A percentile compares a stretch with the other conserved stretches of the same genome.
Conservation (phyloP, 768 basidiomycete genomes). For the Rhizopogon vulgaris region DNA sequence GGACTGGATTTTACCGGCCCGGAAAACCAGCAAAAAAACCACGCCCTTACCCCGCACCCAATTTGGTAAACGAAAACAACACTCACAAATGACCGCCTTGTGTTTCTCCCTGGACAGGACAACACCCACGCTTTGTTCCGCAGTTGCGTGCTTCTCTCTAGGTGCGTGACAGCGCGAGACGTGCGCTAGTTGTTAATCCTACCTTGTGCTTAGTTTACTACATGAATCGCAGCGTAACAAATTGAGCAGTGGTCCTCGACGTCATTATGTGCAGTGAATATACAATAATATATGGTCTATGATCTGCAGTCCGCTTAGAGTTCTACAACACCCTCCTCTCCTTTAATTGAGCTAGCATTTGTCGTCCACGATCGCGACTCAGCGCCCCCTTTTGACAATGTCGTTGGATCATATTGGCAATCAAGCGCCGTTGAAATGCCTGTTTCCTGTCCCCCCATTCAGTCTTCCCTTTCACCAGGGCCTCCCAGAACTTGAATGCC, state of each 20-base stretch:
- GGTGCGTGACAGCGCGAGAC: not conserved
- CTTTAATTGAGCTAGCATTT: conserved; percentile 17
- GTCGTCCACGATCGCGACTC: conserved; percentile 8
- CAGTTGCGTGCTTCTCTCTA: not conserved
- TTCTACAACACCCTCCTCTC: conserved; percentile 9
- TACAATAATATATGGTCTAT: conserved; percentile 1
- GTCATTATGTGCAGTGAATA: conserved; percentile 1
- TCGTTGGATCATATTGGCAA: conserved; percentile 30
- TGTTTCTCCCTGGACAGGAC: not conserved
- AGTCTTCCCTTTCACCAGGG: conserved; percentile 37
- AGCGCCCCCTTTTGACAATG: conserved; percentile 23
- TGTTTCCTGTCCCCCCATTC: conserved; percentile 48
- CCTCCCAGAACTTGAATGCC: conserved; percentile 58
- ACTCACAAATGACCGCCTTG: not conserved
- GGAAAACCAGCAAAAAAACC: not conserved
- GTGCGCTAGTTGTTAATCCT: too few relatives aligned
- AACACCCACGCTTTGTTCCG: not conserved
- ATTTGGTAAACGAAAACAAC: not conserved
- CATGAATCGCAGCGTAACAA: not conserved
- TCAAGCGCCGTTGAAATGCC: conserved; percentile 32
- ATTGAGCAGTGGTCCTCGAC: not conserved
- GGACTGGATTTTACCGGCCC: not conserved
- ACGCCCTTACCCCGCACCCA: conserved; percentile 1
- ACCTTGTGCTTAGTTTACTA: not conserved
- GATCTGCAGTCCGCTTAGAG: conserved; percentile 5